Base-by-base conservation (phyloP, 371 early-diverging fungal genomes). In the Apophysomyces trapeziformis region DNA sequence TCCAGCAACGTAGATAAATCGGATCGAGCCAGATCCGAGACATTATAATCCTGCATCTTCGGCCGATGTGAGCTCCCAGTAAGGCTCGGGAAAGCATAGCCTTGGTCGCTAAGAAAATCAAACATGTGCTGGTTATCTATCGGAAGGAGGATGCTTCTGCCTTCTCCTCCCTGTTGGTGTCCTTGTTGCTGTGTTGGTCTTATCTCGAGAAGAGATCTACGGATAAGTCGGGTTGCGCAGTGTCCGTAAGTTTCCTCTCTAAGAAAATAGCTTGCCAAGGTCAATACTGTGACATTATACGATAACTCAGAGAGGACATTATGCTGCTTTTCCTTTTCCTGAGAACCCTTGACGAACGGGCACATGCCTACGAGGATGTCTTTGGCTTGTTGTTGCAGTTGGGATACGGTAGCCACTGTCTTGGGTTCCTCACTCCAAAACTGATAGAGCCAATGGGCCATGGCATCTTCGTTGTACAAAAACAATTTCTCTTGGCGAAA, bases 141-240 rank as follows among this genome's bases (percentile, higher is more conserved):
- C 5, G 84, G 79, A 35, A 83, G 74, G 54, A 26, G 32, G 32
- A 26, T 0, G 32, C 32, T 2, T 26, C 2, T 26, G 32, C 32
- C 32, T 2, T 26, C 32, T 26, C 1, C 32, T 2, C 2, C 32
- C 2, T 26, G 32, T 26, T 26, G 32, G 0, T 26, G 21, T 9
- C 26, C 73, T 36, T 71, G 70, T 7, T 68, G 66, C 9, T 26
- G 32, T 26, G 32, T 26, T 26, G 71, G 63, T 12, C 44, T 73
- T 47, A 75, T 71, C 11, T 75, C 71, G 8, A 73, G 62, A 9
- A 73, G 65, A 21, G 77, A 68, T 13, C 73, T 72, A 6, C 89
- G 84, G 13, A 89, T 80, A 66, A 89, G 68, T 66, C 87, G 87
- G 32, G 88, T 87, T 7, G 88, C 87, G n/a, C 82, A 84, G n/a